phyloP scores from a whole-genome alignment of 164 flowering plant species.

The Liriodendron chinense region DNA sequence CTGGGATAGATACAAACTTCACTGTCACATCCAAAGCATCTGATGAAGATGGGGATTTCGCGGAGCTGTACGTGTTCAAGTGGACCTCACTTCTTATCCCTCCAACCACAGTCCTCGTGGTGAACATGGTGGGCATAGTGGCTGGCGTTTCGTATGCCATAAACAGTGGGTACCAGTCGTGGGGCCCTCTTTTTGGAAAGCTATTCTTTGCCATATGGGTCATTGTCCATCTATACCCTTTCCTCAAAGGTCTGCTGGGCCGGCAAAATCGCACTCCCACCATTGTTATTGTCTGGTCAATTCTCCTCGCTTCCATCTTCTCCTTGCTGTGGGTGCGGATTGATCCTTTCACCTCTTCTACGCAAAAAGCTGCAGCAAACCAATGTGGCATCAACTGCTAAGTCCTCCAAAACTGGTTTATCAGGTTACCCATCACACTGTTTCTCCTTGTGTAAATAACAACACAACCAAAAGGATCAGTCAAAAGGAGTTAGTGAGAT shows the following conservation, averaged over 20 bases:
- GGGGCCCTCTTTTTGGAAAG: constrained; percentile 97
- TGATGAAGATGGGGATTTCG: constrained; percentile 92
- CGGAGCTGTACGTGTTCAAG: constrained; percentile 87
- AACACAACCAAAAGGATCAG: constrained; percentile 9
- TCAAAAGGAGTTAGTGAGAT: not conserved
- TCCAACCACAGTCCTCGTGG: constrained; percentile 81
- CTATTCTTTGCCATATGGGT: constrained; percentile 96
- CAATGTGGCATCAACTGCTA: constrained; percentile 87
- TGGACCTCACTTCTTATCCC: constrained; percentile 96
- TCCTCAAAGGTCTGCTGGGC: constrained; percentile 92
- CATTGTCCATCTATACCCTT: constrained; percentile 85
- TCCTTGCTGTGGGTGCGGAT: constrained; percentile 93
- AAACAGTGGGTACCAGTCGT: constrained; percentile 93
- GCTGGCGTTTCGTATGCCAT: constrained; percentile 93
- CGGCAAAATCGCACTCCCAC: constrained; percentile 90
- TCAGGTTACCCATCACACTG: constrained; percentile 7
- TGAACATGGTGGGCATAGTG: constrained; percentile 86
- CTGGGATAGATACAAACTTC: constrained; percentile 93
- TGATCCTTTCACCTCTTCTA: constrained; percentile 65
- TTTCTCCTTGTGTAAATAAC: constrained; percentile 30
- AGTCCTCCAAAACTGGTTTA: constrained; percentile 1
- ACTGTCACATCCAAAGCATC: constrained; percentile 95
- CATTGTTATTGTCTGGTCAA: constrained; percentile 92
- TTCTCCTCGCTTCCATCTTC: constrained; percentile 94
- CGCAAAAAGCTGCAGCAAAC: constrained; percentile 41